Evolutionary conservation across 768 basidiomycete species (phyloP).

Genomic region (Zangia roseola): DNA sequence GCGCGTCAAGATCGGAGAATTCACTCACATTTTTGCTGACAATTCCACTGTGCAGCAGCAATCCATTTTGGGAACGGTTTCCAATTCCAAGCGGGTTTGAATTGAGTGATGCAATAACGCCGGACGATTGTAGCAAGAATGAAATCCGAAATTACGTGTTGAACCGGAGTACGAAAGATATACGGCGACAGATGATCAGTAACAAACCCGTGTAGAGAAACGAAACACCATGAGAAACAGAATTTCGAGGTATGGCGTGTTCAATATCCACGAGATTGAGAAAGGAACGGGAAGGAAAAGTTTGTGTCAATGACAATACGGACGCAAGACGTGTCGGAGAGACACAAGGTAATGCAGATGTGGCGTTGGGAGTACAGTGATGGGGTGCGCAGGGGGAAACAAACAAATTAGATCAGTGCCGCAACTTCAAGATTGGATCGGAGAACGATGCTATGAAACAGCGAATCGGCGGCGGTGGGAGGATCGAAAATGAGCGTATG

Average conservation of each 20-base stretch:
- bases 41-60: slow-evolving; percentile 46
- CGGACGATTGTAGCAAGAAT: slow-evolving; percentile 19
- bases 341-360: slow-evolving; percentile 4
- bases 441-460: slow-evolving; percentile 34
- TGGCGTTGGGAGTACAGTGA: slow-evolving; percentile 11
- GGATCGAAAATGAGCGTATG: slow-evolving; percentile 28
- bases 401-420: slow-evolving; percentile 31
- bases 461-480: slow-evolving; percentile 13
- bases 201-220: slow-evolving; percentile 11
- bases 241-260: slow-evolving; percentile 10
- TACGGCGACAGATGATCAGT: slow-evolving; percentile 21
- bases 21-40: slow-evolving; percentile 69
- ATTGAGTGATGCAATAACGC: slow-evolving; percentile 1
- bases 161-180: slow-evolving; percentile 23
- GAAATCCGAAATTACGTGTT: slow-evolving; percentile 29
- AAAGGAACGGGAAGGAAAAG: slow-evolving; percentile 17
- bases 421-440: slow-evolving; percentile 37
- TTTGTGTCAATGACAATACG: slow-evolving; percentile 18
- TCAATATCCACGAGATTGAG: slow-evolving; percentile 18
- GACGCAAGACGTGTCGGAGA: slow-evolving; percentile 12
- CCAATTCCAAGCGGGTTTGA: slow-evolving; percentile 7
- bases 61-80: slow-evolving; percentile 10
- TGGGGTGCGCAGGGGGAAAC: slow-evolving; percentile 16
- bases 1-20: slow-evolving; percentile 3
- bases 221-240: background rate